Base-by-base conservation (phyloP, 208 protist species). In the Crithidia fasciculata region DNA sequence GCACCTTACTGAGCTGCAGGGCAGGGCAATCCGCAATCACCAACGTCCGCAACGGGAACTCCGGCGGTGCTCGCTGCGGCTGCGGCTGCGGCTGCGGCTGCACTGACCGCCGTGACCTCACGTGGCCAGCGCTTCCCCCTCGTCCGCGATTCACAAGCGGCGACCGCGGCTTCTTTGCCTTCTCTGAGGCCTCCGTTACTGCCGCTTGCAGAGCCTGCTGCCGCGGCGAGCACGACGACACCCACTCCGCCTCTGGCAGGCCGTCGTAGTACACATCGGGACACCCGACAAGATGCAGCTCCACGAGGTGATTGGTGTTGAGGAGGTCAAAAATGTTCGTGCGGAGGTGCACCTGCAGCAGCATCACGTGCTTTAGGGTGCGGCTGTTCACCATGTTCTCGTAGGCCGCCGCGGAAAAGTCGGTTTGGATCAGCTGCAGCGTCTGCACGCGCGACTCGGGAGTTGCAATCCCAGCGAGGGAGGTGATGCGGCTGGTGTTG, bases 221-320 rank as follows among this genome's bases (percentile, higher is more conserved):
- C 7, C 76, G 66, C 41, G 81, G 70, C n/a, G 69, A 72, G 54
- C 47, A 75, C 5, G 47, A 16, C 7, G 60, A 76, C 28, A 61
- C 45, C 61, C 53, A 72, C 41, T 61, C 74, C 18, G 78, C 36
- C 16, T 18, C n/a, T 19, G 66, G 40, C 66, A 73, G 36, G 15
- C 56, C 62, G 40, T 52, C 44, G 58, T 80, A 76, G 71, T 78
- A 80, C 16, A 83, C 28, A 43, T 84, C 55, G 61, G 65, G 64
- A 61, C 78, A 81, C 10, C 80, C 73, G 9, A 81, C 81, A 13
- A 89, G 59, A 18, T 80, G 81, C 18, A 89, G 45, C 55, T 76
- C 66, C 13, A 66, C 43, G n/a, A 83, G 45, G 61, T 72, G 65
- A 72, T 83, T 76, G 5, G 67, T 69, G 53, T 78, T 76, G n/a